These are phyloP conservation scores for Aspergillus sp. DNA, from an alignment of 2,329 filamentous ascomycete species.

Conservation along the genomic window DNA sequence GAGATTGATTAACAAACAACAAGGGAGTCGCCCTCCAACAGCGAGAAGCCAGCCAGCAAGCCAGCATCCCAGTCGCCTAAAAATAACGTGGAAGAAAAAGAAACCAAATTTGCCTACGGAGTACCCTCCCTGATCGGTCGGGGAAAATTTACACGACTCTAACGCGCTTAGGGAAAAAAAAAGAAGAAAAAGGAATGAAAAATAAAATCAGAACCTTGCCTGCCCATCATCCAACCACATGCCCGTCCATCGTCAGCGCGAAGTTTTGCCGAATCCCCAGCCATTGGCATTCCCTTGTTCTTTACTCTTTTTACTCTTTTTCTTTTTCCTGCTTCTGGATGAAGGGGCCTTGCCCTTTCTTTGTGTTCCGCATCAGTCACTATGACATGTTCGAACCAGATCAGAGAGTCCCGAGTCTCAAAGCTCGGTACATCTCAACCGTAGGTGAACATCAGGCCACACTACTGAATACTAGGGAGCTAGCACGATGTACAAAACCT, in stretches of 20 bases:
- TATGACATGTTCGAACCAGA: neutral
- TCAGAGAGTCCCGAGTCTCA: neutral
- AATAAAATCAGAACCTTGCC: neutral
- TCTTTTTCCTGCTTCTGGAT: neutral
- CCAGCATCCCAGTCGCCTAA: neutral
- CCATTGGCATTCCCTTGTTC: neutral
- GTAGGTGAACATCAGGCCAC: neutral
- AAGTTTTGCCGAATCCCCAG: neutral
- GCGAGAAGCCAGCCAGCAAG: neutral
- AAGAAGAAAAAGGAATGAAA: too few species aligned
- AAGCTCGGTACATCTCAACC: neutral
- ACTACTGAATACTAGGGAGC: neutral
- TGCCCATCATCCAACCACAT: neutral
- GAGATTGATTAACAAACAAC: neutral
- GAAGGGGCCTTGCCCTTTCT: too few species aligned
- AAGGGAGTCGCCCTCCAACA: neutral
- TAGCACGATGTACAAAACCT: too few species aligned
- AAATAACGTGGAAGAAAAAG: neutral
- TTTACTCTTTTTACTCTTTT: neutral
- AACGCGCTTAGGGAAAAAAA: neutral
- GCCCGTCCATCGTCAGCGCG: neutral
- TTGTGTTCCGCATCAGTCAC: neutral
- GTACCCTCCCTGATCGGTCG: neutral
- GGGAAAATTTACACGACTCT: neutral
- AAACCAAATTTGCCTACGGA: neutral